Evolutionary conservation across 106 monocot species (phyloP).

Genomic region (Allium sativum): DNA sequence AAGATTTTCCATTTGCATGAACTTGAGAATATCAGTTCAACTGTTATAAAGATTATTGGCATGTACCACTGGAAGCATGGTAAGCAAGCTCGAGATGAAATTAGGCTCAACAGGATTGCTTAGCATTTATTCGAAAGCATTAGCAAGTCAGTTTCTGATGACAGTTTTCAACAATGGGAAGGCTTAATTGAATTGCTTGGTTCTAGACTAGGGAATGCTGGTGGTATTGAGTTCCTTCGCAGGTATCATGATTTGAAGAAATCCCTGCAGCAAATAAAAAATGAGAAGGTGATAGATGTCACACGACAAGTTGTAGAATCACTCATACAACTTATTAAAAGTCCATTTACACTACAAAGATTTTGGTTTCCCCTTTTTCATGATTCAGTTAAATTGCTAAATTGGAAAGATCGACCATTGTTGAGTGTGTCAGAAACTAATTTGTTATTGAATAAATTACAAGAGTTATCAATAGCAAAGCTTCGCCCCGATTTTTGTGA

Average conservation of each 20-base stretch:
- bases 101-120: constrained; percentile 71
- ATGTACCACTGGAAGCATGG: constrained; percentile 95
- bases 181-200: constrained; percentile 90
- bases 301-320: constrained; percentile 45
- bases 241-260: constrained; percentile 95
- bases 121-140: constrained; percentile 73
- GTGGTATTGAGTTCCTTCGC: constrained; percentile 91
- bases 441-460: constrained; percentile 68
- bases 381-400: constrained; percentile 67
- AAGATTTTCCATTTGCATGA: constrained; percentile 91
- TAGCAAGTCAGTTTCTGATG: constrained; percentile 86
- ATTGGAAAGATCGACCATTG: constrained; percentile 55
- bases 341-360: too few species aligned
- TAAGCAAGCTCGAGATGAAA: constrained; percentile 40
- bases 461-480: constrained; percentile 75
- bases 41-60: constrained; percentile 89
- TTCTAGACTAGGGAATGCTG: constrained; percentile 61
- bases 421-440: constrained; percentile 69
- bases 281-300: constrained; percentile 27
- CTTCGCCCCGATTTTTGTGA: constrained; percentile 50
- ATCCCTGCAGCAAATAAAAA: constrained; percentile 46
- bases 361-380: too few species aligned
- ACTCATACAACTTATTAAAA: constrained; percentile 83
- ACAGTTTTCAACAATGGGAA: constrained; percentile 87
- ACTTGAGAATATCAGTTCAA: constrained; percentile 63